Conservation (phyloP, 495 filamentous ascomycete species). For the Tuber microsphaerosporum region DNA sequence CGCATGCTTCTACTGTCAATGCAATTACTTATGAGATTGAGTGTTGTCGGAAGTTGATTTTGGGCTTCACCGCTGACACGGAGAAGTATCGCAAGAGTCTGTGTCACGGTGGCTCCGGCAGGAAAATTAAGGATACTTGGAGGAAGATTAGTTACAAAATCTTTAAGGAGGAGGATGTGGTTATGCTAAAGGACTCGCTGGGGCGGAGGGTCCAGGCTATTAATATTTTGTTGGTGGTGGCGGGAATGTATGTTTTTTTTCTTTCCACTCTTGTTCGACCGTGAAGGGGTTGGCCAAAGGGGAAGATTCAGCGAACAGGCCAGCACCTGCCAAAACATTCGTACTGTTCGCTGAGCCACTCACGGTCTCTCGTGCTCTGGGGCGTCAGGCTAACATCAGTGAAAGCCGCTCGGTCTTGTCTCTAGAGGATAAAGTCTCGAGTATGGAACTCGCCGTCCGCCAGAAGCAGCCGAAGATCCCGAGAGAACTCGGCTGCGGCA, state of each 20-base stretch:
- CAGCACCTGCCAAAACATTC: background rate
- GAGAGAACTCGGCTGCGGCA: background rate
- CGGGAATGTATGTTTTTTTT: background rate
- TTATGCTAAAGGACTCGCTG: conserved; percentile 3
- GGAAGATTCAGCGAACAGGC: background rate
- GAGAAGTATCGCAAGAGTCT: conserved; percentile 14
- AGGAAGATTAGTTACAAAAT: conserved; percentile 8
- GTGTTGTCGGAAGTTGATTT: conserved; percentile 7
- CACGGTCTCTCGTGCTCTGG: background rate
- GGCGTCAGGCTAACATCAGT: background rate
- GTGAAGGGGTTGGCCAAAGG: background rate
- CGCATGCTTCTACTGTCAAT: background rate
- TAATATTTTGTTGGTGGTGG: background rate
- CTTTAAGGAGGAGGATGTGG: background rate
- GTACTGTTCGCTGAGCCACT: background rate
- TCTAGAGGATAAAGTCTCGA: background rate
- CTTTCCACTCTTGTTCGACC: background rate
- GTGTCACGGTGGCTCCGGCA: conserved; percentile 4
- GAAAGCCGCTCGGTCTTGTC: background rate
- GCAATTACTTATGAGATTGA: conserved; percentile 7
- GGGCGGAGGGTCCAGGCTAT: background rate
- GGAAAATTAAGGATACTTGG: conserved; percentile 7
- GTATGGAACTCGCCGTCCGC: background rate
- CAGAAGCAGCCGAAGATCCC: background rate
- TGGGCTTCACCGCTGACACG: conserved; percentile 2